Conservation (phyloP, 1,284 basidiomycete species). For the Rhodotorula sp. region DNA sequence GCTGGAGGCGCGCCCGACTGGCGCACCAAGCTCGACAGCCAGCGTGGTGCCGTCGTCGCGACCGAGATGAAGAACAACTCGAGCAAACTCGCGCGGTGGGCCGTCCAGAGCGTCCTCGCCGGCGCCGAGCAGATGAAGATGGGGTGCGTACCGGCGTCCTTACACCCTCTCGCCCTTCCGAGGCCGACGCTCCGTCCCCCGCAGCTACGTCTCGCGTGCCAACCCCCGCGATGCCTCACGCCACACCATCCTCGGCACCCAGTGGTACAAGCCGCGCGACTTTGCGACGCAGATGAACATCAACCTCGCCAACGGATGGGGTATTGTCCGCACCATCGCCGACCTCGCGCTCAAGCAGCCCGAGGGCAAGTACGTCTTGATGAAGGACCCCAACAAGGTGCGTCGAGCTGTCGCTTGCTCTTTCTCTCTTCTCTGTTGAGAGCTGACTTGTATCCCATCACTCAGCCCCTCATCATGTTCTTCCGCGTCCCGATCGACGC, state of each 20-base stretch:
- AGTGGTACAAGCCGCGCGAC: constrained; percentile 89
- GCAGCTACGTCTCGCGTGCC: constrained; percentile 75
- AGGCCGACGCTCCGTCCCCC: constrained; percentile 4
- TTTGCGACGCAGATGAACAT: constrained; percentile 95
- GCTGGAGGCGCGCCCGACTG: constrained; percentile 94
- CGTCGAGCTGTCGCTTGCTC: constrained; percentile 45
- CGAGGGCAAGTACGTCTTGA: constrained; percentile 91
- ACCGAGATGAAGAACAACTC: constrained; percentile 99
- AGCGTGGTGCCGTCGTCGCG: constrained; percentile 95
- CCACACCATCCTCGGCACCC: constrained; percentile 92
- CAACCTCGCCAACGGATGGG: constrained; percentile 95
- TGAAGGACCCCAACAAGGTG: constrained; percentile 96
- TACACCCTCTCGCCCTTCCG: too few relatives aligned
- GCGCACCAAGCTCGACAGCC: constrained; percentile 91
- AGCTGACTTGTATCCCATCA: not conserved
- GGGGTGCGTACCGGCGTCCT: constrained; percentile 65
- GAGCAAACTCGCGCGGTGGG: constrained; percentile 96
- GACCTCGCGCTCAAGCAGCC: constrained; percentile 92
- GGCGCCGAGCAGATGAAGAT: constrained; percentile 98
- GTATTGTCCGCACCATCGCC: constrained; percentile 90
- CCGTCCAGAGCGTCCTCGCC: constrained; percentile 90
- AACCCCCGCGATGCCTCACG: constrained; percentile 92
- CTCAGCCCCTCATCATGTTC: constrained; percentile 83
- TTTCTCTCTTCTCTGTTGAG: constrained; percentile 1
- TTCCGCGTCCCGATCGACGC: constrained; percentile 87